phyloP scores from a whole-genome alignment of 2,329 filamentous ascomycete species.

The Alternaria triticimaculans region DNA sequence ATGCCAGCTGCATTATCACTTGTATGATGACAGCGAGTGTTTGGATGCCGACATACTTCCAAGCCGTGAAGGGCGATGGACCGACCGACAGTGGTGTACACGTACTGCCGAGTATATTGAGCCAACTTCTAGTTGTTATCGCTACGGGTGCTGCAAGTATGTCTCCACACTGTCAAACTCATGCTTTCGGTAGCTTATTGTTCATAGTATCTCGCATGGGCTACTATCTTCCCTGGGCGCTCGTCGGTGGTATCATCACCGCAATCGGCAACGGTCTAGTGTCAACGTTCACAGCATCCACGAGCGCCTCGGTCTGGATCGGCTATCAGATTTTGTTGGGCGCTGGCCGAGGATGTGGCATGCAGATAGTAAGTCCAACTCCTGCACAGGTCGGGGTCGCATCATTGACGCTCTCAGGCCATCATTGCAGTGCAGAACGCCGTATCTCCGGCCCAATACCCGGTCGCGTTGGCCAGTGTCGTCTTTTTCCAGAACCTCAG shows the following conservation, averaged over 20 bases:
- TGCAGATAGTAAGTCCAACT: conserved; percentile 28
- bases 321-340: conserved; percentile 38
- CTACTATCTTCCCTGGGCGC: conserved; percentile 39
- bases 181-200: conserved; percentile 2
- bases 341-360: conserved; percentile 28
- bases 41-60: conserved; percentile 50
- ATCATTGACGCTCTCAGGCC: conserved; percentile 18
- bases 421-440: conserved; percentile 44
- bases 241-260: conserved; percentile 39
- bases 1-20: conserved; percentile 12
- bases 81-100: conserved; percentile 51
- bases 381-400: background rate
- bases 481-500: conserved; percentile 49
- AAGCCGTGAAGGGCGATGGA: conserved; percentile 46
- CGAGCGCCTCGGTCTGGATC: conserved; percentile 37
- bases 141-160: conserved; percentile 26
- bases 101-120: conserved; percentile 47
- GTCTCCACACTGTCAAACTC: background rate
- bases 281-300: conserved; percentile 46
- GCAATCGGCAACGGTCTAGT: conserved; percentile 52
- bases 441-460: conserved; percentile 32
- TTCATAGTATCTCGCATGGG: conserved; percentile 25
- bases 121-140: conserved; percentile 27
- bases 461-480: conserved; percentile 41
- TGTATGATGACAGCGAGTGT: conserved; percentile 23